These are phyloP conservation scores for Gossypium schwendimanii DNA, from an alignment of 441 rosid genomes.

Conservation along the genomic window DNA sequence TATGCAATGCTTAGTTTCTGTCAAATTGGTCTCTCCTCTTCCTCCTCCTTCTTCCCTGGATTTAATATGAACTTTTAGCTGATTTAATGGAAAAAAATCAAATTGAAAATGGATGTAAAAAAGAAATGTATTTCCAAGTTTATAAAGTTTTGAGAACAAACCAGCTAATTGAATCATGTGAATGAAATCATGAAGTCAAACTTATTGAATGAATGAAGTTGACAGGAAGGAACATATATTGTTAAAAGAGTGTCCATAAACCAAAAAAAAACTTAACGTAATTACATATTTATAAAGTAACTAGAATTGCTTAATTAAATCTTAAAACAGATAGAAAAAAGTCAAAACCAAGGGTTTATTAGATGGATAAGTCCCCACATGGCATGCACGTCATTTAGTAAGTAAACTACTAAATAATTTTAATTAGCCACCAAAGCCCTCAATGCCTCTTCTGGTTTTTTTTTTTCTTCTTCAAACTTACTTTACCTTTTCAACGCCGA, in stretches of 20 bases:
- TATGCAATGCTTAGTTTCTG: too few relatives aligned
- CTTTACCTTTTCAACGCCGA: constrained; percentile 10
- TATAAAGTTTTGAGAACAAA: neutral
- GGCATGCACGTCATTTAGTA: neutral
- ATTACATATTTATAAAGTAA: neutral
- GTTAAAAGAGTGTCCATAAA: neutral
- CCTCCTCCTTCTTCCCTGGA: too few relatives aligned
- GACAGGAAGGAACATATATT: neutral
- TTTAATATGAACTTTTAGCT: too few relatives aligned
- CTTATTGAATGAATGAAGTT: neutral
- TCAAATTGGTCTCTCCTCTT: too few relatives aligned
- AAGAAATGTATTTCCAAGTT: neutral
- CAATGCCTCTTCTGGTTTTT: neutral
- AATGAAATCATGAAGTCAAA: neutral
- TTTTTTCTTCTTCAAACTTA: neutral
- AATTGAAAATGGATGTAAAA: too few relatives aligned
- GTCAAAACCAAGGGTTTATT: constrained; percentile 10
- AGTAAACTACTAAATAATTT: neutral
- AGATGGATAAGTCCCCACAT: constrained; percentile 4
- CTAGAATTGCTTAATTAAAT: neutral
- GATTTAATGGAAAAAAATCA: too few relatives aligned
- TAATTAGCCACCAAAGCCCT: neutral
- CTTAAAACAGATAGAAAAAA: neutral
- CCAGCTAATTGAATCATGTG: neutral
- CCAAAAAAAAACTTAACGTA: too few relatives aligned